phyloP scores from a whole-genome alignment of 148 eudicot species.

The Cornus florida region DNA sequence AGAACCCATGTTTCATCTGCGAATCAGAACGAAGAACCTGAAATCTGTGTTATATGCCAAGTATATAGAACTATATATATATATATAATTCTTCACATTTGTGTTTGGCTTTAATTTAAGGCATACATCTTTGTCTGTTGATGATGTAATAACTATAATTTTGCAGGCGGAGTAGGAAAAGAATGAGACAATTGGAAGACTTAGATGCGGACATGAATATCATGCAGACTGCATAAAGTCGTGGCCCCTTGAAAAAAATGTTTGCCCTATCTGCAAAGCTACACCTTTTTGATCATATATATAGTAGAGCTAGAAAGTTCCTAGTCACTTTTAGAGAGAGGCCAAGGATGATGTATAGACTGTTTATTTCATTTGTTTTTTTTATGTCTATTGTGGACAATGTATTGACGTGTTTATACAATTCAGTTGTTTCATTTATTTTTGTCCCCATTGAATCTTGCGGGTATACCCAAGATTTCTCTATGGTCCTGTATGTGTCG shows the following conservation, averaged over 20 bases:
- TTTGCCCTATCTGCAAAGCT: constrained; percentile 1
- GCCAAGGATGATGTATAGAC: no score
- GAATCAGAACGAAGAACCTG: neutral
- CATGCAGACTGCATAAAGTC: neutral
- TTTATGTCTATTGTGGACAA: no score
- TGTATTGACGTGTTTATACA: no score
- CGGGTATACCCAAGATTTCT: no score
- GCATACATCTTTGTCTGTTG: neutral
- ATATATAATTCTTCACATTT: no score
- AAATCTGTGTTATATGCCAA: neutral
- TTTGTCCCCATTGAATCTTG: no score
- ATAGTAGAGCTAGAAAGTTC: no score
- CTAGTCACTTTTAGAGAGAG: no score
- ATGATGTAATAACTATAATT: neutral
- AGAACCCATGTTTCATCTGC: neutral
- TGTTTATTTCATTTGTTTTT: no score
- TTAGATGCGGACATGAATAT: constrained; percentile 1
- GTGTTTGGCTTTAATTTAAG: neutral
- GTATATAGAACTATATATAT: neutral
- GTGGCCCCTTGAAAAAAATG: neutral
- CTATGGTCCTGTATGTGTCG: no score
- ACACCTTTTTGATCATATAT: neutral
- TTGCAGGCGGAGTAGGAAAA: neutral
- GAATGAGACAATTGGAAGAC: neutral
- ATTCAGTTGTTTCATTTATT: no score